phyloP scores from a whole-genome alignment of 306 rosid species.

The Quercus agrifolia region DNA sequence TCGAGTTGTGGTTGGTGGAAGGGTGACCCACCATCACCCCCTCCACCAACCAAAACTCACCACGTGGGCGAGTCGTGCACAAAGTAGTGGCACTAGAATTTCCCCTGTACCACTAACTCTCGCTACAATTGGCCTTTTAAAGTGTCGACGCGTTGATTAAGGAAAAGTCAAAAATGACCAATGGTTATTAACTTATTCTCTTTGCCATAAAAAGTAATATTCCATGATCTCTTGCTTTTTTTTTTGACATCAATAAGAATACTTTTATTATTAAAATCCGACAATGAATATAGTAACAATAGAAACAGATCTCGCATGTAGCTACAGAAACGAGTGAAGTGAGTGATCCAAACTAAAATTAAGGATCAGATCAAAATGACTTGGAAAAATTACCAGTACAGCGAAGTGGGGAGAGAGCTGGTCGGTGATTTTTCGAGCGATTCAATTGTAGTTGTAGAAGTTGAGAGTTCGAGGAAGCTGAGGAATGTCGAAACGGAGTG shows the following conservation, averaged over 20 bases:
- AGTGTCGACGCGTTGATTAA: background rate
- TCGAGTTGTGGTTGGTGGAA: no score
- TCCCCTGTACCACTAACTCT: no score
- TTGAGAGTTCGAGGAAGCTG: background rate
- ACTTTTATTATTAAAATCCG: no score
- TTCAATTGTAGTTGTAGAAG: background rate
- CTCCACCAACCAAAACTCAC: no score
- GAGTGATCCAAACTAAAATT: background rate
- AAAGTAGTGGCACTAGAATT: no score
- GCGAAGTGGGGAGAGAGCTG: slow-evolving; percentile 20
- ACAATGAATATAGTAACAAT: background rate
- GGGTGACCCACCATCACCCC: no score
- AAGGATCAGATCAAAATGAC: background rate
- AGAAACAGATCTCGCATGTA: background rate
- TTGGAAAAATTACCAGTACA: slow-evolving; percentile 24
- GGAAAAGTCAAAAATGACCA: background rate
- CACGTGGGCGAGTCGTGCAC: no score
- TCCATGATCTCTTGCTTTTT: no score
- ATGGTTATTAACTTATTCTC: slow-evolving; percentile 30
- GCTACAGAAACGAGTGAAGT: background rate
- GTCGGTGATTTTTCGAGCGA: slow-evolving; percentile 14
- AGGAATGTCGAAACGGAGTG: slow-evolving; percentile 10
- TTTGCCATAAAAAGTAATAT: background rate
- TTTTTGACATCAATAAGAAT: background rate
- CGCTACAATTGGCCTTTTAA: background rate